Percentiles rank a stretch among this genome's conserved stretches.
Evolutionary conservation across 192 early-diverging fungal species (phyloP).

Genomic region (Phycomyces blakesleeanus): DNA sequence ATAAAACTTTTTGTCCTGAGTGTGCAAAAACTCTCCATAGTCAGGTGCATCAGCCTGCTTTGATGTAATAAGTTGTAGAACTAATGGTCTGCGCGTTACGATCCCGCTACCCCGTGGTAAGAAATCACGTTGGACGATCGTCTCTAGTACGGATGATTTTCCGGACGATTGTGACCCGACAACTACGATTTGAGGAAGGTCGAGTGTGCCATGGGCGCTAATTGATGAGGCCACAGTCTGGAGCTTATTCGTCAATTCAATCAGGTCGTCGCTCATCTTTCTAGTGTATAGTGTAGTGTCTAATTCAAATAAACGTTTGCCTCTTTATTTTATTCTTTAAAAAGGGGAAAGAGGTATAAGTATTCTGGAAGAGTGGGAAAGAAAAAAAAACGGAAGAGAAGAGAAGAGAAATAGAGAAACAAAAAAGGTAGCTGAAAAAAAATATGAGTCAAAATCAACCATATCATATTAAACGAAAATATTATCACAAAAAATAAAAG

Average conservation of each 20-base stretch:
- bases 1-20: constrained; percentile 70
- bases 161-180: constrained; percentile 88
- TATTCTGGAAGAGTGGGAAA: too few species aligned
- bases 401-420: too few species aligned
- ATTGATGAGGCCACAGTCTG: constrained; percentile 79
- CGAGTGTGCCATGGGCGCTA: constrained; percentile 66
- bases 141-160: constrained; percentile 97
- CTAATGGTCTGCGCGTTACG: constrained; percentile 78
- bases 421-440: too few species aligned
- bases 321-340: too few species aligned
- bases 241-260: constrained; percentile 77
- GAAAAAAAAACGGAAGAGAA: too few species aligned
- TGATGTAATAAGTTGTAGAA: constrained; percentile 69
- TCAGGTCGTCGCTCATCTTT: constrained; percentile 49
- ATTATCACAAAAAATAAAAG: too few species aligned
- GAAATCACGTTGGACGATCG: constrained; percentile 97
- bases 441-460: too few species aligned
- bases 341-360: too few species aligned
- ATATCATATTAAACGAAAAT: too few species aligned
- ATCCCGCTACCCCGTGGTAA: constrained; percentile 89
- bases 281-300: background rate
- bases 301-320: too few species aligned
- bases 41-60: constrained; percentile 15
- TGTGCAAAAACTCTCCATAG: constrained; percentile 73
- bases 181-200: constrained; percentile 83